Percentiles rank a stretch among this genome's conserved stretches.
These are phyloP conservation scores for Phaseolus coccineus DNA, from an alignment of 331 rosid species.

Conservation along the genomic window DNA sequence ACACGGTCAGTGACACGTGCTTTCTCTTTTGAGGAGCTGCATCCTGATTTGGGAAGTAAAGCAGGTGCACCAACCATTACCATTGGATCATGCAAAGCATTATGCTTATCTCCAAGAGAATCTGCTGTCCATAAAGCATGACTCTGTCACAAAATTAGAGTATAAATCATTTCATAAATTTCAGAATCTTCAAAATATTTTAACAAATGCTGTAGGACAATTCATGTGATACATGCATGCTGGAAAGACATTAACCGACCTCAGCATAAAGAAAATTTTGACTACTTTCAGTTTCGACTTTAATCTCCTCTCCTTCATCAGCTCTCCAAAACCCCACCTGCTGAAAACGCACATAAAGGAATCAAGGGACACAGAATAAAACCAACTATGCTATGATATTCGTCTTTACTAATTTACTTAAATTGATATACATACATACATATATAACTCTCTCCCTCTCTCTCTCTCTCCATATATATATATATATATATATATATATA, in stretches of 20 bases:
- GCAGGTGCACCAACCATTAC: conserved; percentile 49
- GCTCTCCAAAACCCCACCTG: conserved; percentile 44
- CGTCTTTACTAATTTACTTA: not conserved
- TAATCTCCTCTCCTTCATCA: conserved; percentile 45
- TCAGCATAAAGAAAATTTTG: conserved; percentile 44
- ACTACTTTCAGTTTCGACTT: conserved; percentile 42
- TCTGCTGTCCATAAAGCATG: conserved; percentile 52
- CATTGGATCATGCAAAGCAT: conserved; percentile 51
- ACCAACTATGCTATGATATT: not conserved
- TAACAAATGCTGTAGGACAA: not conserved
- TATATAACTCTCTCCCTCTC: too few relatives aligned
- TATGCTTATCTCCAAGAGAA: conserved; percentile 44
- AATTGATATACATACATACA: not conserved
- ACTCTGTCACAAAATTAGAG: conserved; percentile 51
- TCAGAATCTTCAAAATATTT: conserved; percentile 18
- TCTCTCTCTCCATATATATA: too few relatives aligned
- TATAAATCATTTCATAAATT: conserved; percentile 25
- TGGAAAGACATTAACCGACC: conserved; percentile 44
- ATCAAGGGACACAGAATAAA: not conserved
- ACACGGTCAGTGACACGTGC: conserved; percentile 65
- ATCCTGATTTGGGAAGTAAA: conserved; percentile 50
- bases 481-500: too few relatives aligned
- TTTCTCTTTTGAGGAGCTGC: conserved; percentile 50
- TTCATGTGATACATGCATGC: conserved; percentile 19
- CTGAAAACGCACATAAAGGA: not conserved